Evolutionary conservation across 805 yeast genomes (phyloP), one percentile per base, ranked within the genome.

Genomic region (Geotrichum ghanense): DNA sequence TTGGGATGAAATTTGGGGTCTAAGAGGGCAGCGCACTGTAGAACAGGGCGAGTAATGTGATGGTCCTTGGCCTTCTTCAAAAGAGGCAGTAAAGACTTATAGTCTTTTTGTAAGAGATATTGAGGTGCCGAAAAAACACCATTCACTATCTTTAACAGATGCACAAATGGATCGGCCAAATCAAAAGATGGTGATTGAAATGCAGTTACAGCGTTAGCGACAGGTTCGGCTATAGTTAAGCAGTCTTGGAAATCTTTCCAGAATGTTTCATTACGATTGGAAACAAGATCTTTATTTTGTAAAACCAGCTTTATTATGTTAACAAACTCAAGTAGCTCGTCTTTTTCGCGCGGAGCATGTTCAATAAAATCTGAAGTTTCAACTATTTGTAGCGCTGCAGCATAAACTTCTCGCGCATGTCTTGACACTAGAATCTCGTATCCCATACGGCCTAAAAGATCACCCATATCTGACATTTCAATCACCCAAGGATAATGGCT

Each of bases 31-130:
- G 37, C 37, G 17, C 37, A 31, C 17, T 31, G 37, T n/a, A 31
- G 37, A 31, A 31, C 37, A 12, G 37, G 37, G 19, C 37, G 37
- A 12, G 37, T n/a, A 16, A 31, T 31, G 37, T 31, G 37, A 16
- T 31, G 37, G 19, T 31, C 37, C 17, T 31, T 31, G 14, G 37
- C 37, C 37, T 31, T 31, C 37, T 31, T 31, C 37, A 31, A 19
- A 6, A 31, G 17, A n/a, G 37, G 37, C 4, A 31, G 37, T 5
- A 31, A 19, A 16, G 16, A 12, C 17, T 31, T 31, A 19, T 31
- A 31, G 19, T 31, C 37, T 12, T 31, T 31, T 31, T 31, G 37
- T n/a, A 31, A 19, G 5, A 31, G 37, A 31, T 31, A 31, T 12
- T 31, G 37, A 31, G 37, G 37, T n/a, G 16, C 37, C 16, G 12